phyloP scores from a whole-genome alignment of 1,139 yeast species.

The Hemisphaericaspora xylanilytica region DNA sequence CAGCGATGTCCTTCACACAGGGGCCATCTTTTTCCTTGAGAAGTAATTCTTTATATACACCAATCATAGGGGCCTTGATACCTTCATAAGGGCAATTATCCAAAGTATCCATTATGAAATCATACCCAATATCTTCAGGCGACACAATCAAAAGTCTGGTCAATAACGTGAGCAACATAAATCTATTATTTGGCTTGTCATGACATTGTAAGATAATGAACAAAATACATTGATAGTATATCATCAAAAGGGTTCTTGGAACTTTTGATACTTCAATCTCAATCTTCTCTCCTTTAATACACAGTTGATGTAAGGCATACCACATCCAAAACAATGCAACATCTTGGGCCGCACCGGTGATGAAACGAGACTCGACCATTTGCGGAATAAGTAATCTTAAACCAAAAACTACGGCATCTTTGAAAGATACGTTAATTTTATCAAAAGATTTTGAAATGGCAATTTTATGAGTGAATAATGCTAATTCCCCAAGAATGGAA shows the following conservation, averaged over 20 bases:
- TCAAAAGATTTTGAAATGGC: conserved; percentile 17
- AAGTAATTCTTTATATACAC: conserved; percentile 65
- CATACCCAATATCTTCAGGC: conserved; percentile 56
- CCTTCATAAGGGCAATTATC: conserved; percentile 64
- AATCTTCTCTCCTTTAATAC: conserved; percentile 16
- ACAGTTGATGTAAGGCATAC: conserved; percentile 32
- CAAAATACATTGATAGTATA: conserved; percentile 36
- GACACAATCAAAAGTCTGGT: conserved; percentile 55
- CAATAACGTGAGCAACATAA: conserved; percentile 45
- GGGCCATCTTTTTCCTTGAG: conserved; percentile 20
- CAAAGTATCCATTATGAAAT: conserved; percentile 64
- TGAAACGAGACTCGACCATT: conserved; percentile 30
- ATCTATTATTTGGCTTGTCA: conserved; percentile 21
- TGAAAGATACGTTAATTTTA: conserved; percentile 22
- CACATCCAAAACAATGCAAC: conserved; percentile 39
- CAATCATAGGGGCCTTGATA: conserved; percentile 57
- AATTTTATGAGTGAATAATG: conserved; percentile 27
- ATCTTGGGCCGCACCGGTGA: conserved; percentile 28
- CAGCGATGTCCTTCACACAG: conserved; percentile 7
- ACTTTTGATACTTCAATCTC: conserved; percentile 32
- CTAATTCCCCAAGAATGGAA: conserved; percentile 31
- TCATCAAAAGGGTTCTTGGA: conserved; percentile 29
- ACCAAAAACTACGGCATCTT: conserved; percentile 34
- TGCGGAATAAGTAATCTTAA: conserved; percentile 38
- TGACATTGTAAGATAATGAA: conserved; percentile 21